Base-by-base conservation (phyloP, 768 basidiomycete genomes). In the Psilocybe sp. region DNA sequence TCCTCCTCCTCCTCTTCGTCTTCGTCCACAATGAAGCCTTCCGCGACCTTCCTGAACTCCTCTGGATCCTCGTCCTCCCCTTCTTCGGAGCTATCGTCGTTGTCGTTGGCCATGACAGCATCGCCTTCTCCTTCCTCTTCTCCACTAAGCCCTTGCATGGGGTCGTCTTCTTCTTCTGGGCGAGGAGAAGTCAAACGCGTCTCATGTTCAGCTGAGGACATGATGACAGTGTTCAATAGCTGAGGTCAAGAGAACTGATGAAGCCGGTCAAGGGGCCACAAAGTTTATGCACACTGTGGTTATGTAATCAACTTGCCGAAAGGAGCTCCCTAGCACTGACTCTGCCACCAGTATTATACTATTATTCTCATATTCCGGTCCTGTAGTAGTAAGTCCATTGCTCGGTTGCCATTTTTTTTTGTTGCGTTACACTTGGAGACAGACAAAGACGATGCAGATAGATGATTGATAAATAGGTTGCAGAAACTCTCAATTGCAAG, bases 11-110 rank as follows among this genome's bases (percentile, higher is more conserved):
- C 91, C 6, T 89, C 92, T 51, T 95, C 89, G 49, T 89, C 92
- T 52, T 95, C 89, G 49, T 89, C 89, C 7, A 94, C 93, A 59
- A 98, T 97, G 64, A 98, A 97, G 0, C 91, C 94, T 44, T 94
- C 89, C 44, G 83, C 74, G 49, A 97, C 82, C 49, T 81, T 76
- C 50, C 81, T 78, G 59, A 75, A 87, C 70, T 93, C 93, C 54
- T 96, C 95, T 59, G 23, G 23, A 28, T 84, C 89, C 62, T 96
- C 93, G 42, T 96, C 93, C 34, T 95, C 91, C 33, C 81, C 87
- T 62, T 60, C 63, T 46, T 93, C 91, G 40, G 90, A 92, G 65
- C 90, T 92, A 68, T 93, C 90, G 63, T 93, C 90, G 63, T 89
- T 80, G 49, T 69, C 69, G 47, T 71, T 74, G 36, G 76, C 74